Conservation (phyloP, 805 yeast species). For the Schizosaccharomyces lindneri region DNA sequence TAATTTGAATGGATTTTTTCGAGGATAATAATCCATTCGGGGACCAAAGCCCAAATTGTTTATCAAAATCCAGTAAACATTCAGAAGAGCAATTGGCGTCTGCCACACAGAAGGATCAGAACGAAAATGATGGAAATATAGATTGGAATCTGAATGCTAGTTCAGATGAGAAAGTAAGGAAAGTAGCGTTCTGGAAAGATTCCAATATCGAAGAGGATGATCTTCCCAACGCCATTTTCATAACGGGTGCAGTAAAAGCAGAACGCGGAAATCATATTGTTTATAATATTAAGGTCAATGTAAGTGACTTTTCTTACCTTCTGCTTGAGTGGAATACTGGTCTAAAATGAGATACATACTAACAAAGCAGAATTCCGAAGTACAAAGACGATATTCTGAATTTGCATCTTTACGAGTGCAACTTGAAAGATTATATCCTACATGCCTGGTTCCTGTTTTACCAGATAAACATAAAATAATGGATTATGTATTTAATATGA, state of each 20-base stretch:
- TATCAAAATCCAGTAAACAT: too few species aligned
- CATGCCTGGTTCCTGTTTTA: constrained; percentile 72
- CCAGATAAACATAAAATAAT: constrained; percentile 57
- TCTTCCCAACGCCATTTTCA: too few species aligned
- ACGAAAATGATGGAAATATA: too few species aligned
- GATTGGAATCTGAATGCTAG: too few species aligned
- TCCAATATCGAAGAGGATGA: too few species aligned
- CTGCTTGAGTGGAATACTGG: neutral
- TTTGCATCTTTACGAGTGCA: constrained; percentile 62
- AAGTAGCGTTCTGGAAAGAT: too few species aligned
- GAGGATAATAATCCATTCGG: neutral
- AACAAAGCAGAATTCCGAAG: constrained; percentile 16
- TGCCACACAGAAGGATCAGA: too few species aligned
- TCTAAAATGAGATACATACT: neutral
- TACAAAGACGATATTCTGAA: constrained; percentile 74
- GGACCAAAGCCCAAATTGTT: neutral
- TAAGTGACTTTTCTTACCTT: neutral
- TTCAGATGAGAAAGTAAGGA: too few species aligned
- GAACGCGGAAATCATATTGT: neutral
- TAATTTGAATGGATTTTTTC: neutral
- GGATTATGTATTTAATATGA: constrained; percentile 21
- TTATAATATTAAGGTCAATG: neutral
- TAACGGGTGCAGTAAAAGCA: neutral
- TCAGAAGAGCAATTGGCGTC: too few species aligned
- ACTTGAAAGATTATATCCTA: constrained; percentile 49